These are phyloP conservation scores for Prinsepia uniflora DNA, from an alignment of 306 rosid genomes.

Conservation along the genomic window DNA sequence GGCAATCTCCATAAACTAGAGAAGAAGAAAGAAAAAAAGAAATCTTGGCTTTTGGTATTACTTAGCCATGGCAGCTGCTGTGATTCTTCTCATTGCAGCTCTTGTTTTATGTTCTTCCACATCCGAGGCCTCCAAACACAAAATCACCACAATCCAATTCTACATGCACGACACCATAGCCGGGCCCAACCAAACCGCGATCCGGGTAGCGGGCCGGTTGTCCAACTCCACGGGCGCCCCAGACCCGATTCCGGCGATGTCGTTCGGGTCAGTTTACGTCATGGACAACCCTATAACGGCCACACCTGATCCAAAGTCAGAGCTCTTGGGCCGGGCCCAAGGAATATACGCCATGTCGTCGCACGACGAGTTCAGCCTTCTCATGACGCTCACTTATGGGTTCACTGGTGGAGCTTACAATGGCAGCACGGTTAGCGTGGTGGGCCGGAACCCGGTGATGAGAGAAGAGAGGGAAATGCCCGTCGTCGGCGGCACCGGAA, in stretches of 20 bases:
- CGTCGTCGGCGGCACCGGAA: constrained; percentile 18
- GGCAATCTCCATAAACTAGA: not conserved
- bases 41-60: too few species aligned
- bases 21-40: not conserved
- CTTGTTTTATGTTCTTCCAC: not conserved
- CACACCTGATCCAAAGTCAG: constrained; percentile 21
- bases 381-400: constrained; percentile 19
- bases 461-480: constrained; percentile 24
- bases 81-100: not conserved
- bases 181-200: constrained; percentile 23
- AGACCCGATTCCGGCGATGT: constrained; percentile 20
- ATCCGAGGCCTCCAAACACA: constrained; percentile 17
- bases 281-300: constrained; percentile 25
- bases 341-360: constrained; percentile 24
- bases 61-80: not conserved
- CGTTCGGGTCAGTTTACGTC: constrained; percentile 19
- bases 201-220: constrained; percentile 20
- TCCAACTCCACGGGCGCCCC: constrained; percentile 20
- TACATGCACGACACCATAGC: constrained; percentile 29
- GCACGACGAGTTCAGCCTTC: constrained; percentile 25
- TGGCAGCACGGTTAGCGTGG: constrained; percentile 21
- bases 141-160: constrained; percentile 21
- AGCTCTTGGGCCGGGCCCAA: constrained; percentile 27
- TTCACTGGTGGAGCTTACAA: constrained; percentile 19
- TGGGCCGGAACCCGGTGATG: constrained; percentile 22